Conservation (phyloP, 1,139 yeast genomes). For the Sugiyamaella japonica region DNA sequence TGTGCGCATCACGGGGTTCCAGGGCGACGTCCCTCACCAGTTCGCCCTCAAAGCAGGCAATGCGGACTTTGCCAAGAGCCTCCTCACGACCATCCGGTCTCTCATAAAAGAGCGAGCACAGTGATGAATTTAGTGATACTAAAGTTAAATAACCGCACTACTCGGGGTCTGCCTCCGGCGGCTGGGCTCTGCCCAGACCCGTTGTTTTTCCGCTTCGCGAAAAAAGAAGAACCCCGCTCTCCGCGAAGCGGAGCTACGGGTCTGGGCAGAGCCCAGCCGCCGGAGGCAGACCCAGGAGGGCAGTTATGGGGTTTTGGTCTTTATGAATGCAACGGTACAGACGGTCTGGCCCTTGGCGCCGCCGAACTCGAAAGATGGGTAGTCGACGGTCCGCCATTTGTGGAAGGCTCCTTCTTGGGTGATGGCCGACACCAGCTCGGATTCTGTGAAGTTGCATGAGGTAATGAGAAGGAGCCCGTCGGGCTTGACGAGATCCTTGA, state of each 20-base stretch:
- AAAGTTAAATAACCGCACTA: slow-evolving; percentile 2
- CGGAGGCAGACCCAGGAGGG: background rate
- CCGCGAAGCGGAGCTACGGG: background rate
- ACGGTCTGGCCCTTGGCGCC: slow-evolving; percentile 86
- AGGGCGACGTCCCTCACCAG: slow-evolving; percentile 70
- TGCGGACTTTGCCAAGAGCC: slow-evolving; percentile 58
- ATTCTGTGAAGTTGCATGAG: slow-evolving; percentile 91
- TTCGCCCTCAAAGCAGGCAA: slow-evolving; percentile 75
- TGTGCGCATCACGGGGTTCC: slow-evolving; percentile 62
- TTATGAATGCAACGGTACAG: slow-evolving; percentile 72
- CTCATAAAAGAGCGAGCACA: slow-evolving; percentile 33
- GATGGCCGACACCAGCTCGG: slow-evolving; percentile 62
- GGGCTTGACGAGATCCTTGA: slow-evolving; percentile 54
- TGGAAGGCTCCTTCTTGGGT: slow-evolving; percentile 46
- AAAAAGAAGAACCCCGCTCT: no score
- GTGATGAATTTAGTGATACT: slow-evolving; percentile 7
- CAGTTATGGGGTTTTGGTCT: slow-evolving; percentile 27
- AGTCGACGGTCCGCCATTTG: slow-evolving; percentile 63
- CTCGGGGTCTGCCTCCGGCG: slow-evolving; percentile 1
- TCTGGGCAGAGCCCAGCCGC: slow-evolving; percentile 1
- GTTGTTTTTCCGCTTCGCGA: background rate
- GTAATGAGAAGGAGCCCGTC: slow-evolving; percentile 63
- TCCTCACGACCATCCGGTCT: slow-evolving; percentile 54
- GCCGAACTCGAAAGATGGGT: slow-evolving; percentile 85
- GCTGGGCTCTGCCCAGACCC: background rate